Evolutionary conservation across 78 protist species (phyloP).

Genomic region (Bodo saltans): DNA sequence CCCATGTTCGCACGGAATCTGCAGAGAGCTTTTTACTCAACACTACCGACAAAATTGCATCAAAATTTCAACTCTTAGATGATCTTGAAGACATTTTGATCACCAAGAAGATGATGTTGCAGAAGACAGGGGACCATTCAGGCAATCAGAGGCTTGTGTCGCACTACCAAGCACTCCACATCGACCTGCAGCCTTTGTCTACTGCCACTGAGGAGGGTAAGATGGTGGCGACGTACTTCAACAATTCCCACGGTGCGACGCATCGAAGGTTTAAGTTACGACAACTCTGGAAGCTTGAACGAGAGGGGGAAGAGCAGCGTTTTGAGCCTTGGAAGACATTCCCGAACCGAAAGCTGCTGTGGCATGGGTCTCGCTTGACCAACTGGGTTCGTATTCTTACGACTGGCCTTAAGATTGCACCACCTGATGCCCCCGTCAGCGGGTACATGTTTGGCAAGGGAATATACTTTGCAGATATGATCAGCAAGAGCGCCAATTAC

Average conservation of each 20-base stretch:
- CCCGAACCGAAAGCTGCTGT: constrained; percentile 53
- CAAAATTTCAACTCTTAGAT: constrained; percentile 56
- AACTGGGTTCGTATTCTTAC: constrained; percentile 76
- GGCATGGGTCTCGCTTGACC: constrained; percentile 77
- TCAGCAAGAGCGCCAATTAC: constrained; percentile 57
- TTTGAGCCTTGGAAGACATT: constrained; percentile 44
- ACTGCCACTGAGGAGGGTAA: constrained; percentile 17
- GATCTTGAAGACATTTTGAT: constrained; percentile 63
- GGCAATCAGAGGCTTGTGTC: constrained; percentile 48
- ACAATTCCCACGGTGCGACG: constrained; percentile 34
- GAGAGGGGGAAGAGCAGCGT: constrained; percentile 54
- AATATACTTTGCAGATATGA: constrained; percentile 37
- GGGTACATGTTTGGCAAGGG: constrained; percentile 83
- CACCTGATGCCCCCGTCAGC: constrained; percentile 75
- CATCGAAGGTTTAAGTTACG: constrained; percentile 43
- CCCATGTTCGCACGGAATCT: constrained; percentile 42
- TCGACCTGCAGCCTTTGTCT: constrained; percentile 48
- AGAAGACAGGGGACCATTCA: constrained; percentile 28
- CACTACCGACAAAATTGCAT: constrained; percentile 16
- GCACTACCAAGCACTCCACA: constrained; percentile 53
- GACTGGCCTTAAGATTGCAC: constrained; percentile 80
- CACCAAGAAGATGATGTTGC: constrained; percentile 44
- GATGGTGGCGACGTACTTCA: constrained; percentile 3
- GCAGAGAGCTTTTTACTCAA: constrained; percentile 38
- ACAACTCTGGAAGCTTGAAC: constrained; percentile 40